Percentiles rank a stretch among this genome's conserved stretches.
phyloP scores from a whole-genome alignment of 345 rosid genomes.

The Triadica sebifera region DNA sequence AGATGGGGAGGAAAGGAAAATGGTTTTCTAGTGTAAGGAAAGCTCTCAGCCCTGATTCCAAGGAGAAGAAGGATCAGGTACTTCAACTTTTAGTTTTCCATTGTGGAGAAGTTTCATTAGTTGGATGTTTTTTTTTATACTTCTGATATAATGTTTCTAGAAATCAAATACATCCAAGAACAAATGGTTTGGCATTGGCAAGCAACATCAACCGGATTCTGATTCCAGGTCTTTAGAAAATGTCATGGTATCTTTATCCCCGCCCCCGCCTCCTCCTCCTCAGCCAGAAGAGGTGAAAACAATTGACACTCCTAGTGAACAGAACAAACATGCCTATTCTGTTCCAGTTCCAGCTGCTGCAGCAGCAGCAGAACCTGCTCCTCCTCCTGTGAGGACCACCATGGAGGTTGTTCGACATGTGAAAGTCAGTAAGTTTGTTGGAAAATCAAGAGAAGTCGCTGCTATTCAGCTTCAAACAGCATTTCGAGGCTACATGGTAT shows the following conservation, averaged over 20 bases:
- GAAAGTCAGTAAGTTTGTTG: slow-evolving; percentile 39
- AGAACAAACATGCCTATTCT: slow-evolving; percentile 29
- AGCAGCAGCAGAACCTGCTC: slow-evolving; percentile 50
- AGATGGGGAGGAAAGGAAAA: slow-evolving; percentile 90
- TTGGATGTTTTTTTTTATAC: background rate
- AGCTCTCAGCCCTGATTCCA: slow-evolving; percentile 75
- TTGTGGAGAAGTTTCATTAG: background rate
- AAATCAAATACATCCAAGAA: slow-evolving; percentile 43
- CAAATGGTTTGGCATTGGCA: slow-evolving; percentile 62
- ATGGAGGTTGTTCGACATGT: slow-evolving; percentile 40
- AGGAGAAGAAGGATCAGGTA: slow-evolving; percentile 54
- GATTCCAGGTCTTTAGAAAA: slow-evolving; percentile 29
- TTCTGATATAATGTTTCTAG: background rate
- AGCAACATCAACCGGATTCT: slow-evolving; percentile 40
- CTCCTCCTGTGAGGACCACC: slow-evolving; percentile 32
- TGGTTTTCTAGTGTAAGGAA: slow-evolving; percentile 90
- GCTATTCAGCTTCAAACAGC: slow-evolving; percentile 86
- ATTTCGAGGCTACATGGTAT: slow-evolving; percentile 80
- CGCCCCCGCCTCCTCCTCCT: slow-evolving; percentile 36
- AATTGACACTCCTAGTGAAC: slow-evolving; percentile 45
- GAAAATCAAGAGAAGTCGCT: slow-evolving; percentile 70
- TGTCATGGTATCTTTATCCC: slow-evolving; percentile 28
- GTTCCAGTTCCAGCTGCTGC: slow-evolving; percentile 32
- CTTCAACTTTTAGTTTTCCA: background rate
- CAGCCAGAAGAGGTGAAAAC: slow-evolving; percentile 44